Percentiles rank a stretch among this genome's conserved stretches.
Evolutionary conservation across 1,284 basidiomycete genomes (phyloP).

Genomic region (Earliella scabrosa): DNA sequence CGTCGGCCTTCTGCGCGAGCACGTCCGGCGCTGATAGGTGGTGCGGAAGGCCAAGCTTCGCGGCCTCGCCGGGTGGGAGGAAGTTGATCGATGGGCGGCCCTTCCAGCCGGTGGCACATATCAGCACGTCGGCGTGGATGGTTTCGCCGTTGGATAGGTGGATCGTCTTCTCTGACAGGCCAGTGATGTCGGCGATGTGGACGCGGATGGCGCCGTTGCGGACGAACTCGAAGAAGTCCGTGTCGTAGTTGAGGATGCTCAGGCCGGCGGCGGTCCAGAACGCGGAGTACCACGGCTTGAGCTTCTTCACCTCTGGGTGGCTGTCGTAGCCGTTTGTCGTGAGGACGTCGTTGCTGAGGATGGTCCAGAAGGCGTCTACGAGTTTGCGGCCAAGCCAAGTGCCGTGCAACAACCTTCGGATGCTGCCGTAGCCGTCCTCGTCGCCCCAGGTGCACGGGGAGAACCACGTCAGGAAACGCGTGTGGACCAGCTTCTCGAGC

Average conservation of each 20-base stretch:
- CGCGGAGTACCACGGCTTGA: not conserved
- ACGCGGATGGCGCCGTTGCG: not conserved
- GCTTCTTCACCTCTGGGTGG: not conserved
- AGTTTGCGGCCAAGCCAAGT: conserved; percentile 3
- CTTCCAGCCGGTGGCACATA: conserved; percentile 3
- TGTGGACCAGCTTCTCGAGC: conserved; percentile 3
- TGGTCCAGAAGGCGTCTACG: not conserved
- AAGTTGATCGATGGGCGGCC: not conserved
- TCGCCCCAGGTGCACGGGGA: conserved; percentile 1
- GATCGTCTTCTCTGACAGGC: not conserved
- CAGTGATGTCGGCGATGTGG: not conserved
- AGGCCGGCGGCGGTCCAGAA: conserved; percentile 1
- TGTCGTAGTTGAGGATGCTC: conserved; percentile 1
- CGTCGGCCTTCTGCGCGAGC: not conserved
- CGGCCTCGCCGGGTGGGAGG: not conserved
- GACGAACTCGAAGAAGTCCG: conserved; percentile 1
- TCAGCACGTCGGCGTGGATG: not conserved
- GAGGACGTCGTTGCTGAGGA: not conserved
- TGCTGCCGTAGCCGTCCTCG: conserved; percentile 1
- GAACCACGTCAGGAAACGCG: conserved; percentile 1
- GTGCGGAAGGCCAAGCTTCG: not conserved
- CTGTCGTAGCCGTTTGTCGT: not conserved
- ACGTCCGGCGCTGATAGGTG: not conserved
- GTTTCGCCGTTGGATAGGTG: not conserved
- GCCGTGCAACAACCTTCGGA: not conserved